These are phyloP conservation scores for Gamsiella multidivaricata DNA, from an alignment of 192 early-diverging fungal species.

Conservation along the genomic window DNA sequence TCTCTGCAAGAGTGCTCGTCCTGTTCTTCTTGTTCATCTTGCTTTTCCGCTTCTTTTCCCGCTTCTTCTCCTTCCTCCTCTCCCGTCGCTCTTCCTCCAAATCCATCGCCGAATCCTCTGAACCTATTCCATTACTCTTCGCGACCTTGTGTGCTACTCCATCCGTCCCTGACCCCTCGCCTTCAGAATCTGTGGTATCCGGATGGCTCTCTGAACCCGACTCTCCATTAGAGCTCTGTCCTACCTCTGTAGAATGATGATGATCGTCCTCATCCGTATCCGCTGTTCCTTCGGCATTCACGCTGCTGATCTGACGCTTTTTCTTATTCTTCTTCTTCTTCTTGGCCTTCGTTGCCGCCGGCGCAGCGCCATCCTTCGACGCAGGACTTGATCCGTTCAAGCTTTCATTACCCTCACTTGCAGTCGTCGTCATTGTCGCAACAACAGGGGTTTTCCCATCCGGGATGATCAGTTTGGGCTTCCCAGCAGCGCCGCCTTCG, in stretches of 20 bases:
- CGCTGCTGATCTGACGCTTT: conserved; percentile 21
- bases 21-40: conserved; percentile 48
- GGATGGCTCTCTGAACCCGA: background rate
- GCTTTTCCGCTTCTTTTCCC: conserved; percentile 39
- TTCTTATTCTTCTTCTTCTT: conserved; percentile 47
- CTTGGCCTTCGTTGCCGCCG: conserved; percentile 18
- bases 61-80: conserved; percentile 27
- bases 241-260: background rate
- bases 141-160: background rate
- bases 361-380: background rate
- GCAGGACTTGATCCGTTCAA: background rate
- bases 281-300: conserved; percentile 3
- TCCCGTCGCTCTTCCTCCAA: conserved; percentile 18
- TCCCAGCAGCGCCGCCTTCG: background rate
- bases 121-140: background rate
- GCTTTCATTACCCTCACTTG: background rate
- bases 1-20: background rate
- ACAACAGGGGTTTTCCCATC: background rate
- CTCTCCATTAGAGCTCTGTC: background rate
- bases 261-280: conserved; percentile 9
- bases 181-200: background rate
- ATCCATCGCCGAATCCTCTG: background rate
- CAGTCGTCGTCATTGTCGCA: no score
- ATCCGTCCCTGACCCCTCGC: background rate
- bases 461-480: no score